Base-by-base conservation (phyloP, 495 filamentous ascomycete genomes). In the Trichoderma virens region DNA sequence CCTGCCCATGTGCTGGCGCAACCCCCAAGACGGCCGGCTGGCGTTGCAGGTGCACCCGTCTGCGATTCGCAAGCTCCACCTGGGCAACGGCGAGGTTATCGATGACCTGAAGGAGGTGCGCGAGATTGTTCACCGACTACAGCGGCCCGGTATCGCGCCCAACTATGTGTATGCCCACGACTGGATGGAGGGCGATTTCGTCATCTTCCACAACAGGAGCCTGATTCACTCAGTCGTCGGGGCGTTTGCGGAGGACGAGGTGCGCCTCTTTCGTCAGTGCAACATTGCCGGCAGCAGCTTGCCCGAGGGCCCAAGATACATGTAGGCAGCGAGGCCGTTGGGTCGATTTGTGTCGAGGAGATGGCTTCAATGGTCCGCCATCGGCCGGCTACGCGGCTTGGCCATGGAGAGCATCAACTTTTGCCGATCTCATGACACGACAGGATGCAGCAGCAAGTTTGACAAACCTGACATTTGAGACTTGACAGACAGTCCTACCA, bases 151-250 rank as follows among this genome's bases (percentile, higher is more conserved):
- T 0, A 90, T 90, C 65, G 82, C 80, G 23, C 87, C 89, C 1
- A 71, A 79, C 63, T 80, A 79, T 66, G 89, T 90, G 35, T 90
- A 90, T 72, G 73, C 86, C 13, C 86, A 90, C 72, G 88, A 90
- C 67, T 90, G 88, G 88, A 79, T 85, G 66, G 85, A 89, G 67
- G 87, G 88, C 8, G 88, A 90, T 67, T 73, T 90, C 62, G 88
- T 90, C 4, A 72, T 91, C 35, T 90, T 91, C 71, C 85, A 90
- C 68, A 90, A 90, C 70, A 83, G 86, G 11, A 88, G 88, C 1
- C 80, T 90, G 25, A 67, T 90, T 61, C 88, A 92, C 72, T 84
- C 83, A 4, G 88, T 91, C 41, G 88, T 90, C 0, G 89, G 88
- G 1, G 86, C 86, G 1, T 91, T 92, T 72, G 82, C 80, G 51